Evolutionary conservation across 345 rosid genomes (phyloP), one percentile per base, ranked within the genome.

Genomic region (Stellera chamaejasme): DNA sequence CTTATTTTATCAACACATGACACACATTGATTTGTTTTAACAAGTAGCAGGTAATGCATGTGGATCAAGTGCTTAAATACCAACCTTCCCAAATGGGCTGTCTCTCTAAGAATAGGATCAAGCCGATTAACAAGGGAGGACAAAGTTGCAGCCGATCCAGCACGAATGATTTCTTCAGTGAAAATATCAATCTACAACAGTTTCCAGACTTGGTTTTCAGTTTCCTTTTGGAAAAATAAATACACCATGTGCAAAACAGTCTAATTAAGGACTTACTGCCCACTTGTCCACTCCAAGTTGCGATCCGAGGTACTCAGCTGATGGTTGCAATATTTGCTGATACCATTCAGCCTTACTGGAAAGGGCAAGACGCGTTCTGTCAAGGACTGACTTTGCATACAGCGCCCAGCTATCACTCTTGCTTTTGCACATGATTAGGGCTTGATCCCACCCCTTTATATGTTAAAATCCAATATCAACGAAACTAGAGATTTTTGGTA

Each of bases 361-460:
- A 72, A 73, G 75, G 60, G 54, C 63, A 19, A 73, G 63, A 50
- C 43, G 75, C 28, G 70, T 51, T 32, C 73, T 68, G 44, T 77
- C 78, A 55, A 77, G 73, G 50, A 70, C 25, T 67, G 77, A 68
- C 65, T 73, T 77, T 53, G 81, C 52, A 55, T 73, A 75, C 45
- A 72, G 59, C 52, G 75, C 73, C 81, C 77, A 77, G 47, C 60
- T 74, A 50, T 23, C 61, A 64, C 73, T 73, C 59, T 54, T 65
- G 56, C 66, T 50, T 49, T 56, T 70, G 58, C 62, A 83, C 94
- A 83, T 81, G 55, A 44, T 76, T 50, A 87, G 68, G 56, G 96
- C 86, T 67, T 73, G 76, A 56, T 77, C 56, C 99, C 99, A 93
- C 51, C 87, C 99, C 99, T 93, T 76, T 56, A 78, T 39, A 64